Conservation (phyloP, 2,329 filamentous ascomycete genomes). For the Botryotinia globosa region DNA sequence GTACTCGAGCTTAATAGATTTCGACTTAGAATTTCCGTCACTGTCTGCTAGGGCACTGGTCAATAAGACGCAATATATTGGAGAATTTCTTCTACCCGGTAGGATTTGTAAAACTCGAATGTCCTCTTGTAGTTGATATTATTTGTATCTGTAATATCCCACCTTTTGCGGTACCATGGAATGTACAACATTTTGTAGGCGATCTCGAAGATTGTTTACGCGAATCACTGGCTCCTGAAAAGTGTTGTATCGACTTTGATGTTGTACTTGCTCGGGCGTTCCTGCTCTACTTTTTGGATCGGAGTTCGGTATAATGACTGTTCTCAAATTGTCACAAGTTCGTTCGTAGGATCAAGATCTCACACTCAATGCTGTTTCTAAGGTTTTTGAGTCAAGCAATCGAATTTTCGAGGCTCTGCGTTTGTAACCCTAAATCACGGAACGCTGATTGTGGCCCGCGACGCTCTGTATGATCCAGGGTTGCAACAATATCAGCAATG, state of each 20-base stretch:
- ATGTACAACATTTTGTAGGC: not conserved
- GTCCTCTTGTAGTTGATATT: constrained; percentile 19
- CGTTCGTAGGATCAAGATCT: not conserved
- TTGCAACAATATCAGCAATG: not conserved
- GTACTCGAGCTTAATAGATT: not conserved
- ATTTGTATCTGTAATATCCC: not conserved
- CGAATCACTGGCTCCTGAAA: not conserved
- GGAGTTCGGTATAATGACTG: not conserved
- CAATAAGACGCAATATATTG: constrained; percentile 21
- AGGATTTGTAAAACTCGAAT: constrained; percentile 24
- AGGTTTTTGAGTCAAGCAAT: not conserved
- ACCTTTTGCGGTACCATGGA: not conserved
- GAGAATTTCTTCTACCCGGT: not conserved
- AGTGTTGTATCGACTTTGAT: not conserved
- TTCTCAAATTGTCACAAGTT: not conserved
- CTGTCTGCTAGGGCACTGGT: constrained; percentile 9
- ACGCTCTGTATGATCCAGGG: not conserved
- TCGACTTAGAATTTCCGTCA: not conserved
- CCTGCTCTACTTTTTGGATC: not conserved
- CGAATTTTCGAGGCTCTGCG: constrained; percentile 7
- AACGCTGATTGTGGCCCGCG: not conserved
- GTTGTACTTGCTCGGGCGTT: not conserved
- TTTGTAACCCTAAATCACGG: not conserved
- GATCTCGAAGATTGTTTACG: not conserved
- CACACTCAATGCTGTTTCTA: not conserved